Conservation (phyloP, 257 asterid species). For the Solanum paucissectum region DNA sequence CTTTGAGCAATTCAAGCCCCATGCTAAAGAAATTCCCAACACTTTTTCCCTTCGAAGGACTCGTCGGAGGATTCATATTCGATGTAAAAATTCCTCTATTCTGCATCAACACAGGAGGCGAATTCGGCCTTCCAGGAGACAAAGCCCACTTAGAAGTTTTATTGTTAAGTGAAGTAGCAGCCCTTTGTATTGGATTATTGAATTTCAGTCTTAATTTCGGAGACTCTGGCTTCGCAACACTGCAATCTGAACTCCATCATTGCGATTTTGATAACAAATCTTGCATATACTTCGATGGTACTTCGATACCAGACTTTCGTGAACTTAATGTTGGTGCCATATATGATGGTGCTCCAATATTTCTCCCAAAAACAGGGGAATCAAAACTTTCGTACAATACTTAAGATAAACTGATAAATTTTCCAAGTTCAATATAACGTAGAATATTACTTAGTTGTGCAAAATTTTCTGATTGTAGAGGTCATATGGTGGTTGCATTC, state of each 20-base stretch:
- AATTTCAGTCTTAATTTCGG: conserved; percentile 6
- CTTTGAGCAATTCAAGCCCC: conserved; percentile 67
- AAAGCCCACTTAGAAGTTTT: conserved; percentile 14
- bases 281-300: conserved; percentile 45
- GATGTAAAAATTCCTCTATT: conserved; percentile 16
- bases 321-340: conserved; percentile 29
- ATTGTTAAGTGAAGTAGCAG: neutral
- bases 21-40: conserved; percentile 47
- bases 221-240: conserved; percentile 11
- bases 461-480: too few relatives aligned
- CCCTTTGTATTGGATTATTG: conserved; percentile 23
- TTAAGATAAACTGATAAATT: too few relatives aligned
- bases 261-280: conserved; percentile 27
- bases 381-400: neutral
- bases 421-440: too few relatives aligned
- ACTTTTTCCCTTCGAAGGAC: conserved; percentile 4
- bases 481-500: too few relatives aligned
- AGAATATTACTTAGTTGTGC: too few relatives aligned
- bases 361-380: conserved; percentile 20
- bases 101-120: conserved; percentile 12
- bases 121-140: conserved; percentile 28
- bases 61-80: conserved; percentile 33
- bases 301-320: conserved; percentile 42
- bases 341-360: conserved; percentile 19
- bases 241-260: conserved; percentile 43